These are phyloP conservation scores for Proliferodiscus dingleyae DNA, from an alignment of 2,329 filamentous ascomycete species.

Conservation along the genomic window DNA sequence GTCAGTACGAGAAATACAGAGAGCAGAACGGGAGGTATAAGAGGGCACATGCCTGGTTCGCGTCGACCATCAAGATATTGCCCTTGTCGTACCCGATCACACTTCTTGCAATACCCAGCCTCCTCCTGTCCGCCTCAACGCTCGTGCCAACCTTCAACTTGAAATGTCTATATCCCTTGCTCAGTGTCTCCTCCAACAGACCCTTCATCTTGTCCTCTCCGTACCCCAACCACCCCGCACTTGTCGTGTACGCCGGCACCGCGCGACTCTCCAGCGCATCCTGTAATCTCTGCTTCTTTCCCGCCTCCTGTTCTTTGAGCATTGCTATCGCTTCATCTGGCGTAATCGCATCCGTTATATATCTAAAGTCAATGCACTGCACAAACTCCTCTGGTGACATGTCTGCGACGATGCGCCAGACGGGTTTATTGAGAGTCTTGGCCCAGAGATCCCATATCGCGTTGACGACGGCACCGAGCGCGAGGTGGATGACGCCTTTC, in stretches of 20 bases:
- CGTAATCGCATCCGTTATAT: constrained; percentile 90
- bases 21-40: neutral
- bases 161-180: constrained; percentile 76
- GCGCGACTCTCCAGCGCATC: constrained; percentile 70
- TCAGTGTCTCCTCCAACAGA: constrained; percentile 68
- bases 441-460: constrained; percentile 96
- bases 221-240: constrained; percentile 88
- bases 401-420: constrained; percentile 85
- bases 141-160: constrained; percentile 83
- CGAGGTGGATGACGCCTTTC: constrained; percentile 90
- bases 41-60: constrained; percentile 62
- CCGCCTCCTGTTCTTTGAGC: constrained; percentile 58
- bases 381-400: constrained; percentile 88
- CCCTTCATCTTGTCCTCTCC: constrained; percentile 79
- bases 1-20: neutral
- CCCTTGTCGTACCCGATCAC: constrained; percentile 73
- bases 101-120: constrained; percentile 69
- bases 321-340: constrained; percentile 75
- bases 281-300: constrained; percentile 65
- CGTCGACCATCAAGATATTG: constrained; percentile 83
- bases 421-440: constrained; percentile 77
- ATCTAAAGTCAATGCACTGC: constrained; percentile 85
- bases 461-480: constrained; percentile 83
- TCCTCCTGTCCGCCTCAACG: constrained; percentile 64
- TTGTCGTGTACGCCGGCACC: constrained; percentile 87